Percentiles rank a stretch among this genome's conserved stretches.
These are phyloP conservation scores for Sporisorium reilianum DNA, from an alignment of 1,284 basidiomycete species.

Conservation along the genomic window DNA sequence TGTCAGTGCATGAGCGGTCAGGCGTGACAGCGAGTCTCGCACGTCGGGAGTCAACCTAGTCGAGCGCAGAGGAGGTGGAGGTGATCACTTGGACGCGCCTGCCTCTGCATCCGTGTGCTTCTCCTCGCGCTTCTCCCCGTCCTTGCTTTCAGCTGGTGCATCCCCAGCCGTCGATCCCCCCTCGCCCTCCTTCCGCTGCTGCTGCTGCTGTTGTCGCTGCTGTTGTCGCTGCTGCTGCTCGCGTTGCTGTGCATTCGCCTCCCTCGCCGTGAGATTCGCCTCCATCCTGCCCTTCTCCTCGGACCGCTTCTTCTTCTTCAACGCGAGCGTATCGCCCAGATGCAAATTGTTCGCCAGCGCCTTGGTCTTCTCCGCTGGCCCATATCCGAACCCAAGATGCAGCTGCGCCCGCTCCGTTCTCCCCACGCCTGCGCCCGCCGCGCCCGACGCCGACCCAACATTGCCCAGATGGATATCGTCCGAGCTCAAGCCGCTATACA, in stretches of 20 bases:
- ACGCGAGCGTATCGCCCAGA: constrained; percentile 29
- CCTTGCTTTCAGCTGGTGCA: not conserved
- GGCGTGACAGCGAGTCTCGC: too few relatives aligned
- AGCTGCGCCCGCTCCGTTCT: constrained; percentile 34
- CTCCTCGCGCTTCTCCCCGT: not conserved
- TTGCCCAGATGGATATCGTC: constrained; percentile 20
- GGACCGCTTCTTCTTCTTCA: constrained; percentile 42
- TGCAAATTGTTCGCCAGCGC: constrained; percentile 53
- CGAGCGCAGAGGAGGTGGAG: too few relatives aligned
- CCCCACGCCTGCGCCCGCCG: not conserved
- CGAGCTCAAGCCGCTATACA: constrained; percentile 56
- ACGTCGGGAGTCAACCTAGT: too few relatives aligned
- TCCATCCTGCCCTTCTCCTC: constrained; percentile 6
- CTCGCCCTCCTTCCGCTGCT: not conserved
- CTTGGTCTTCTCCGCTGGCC: constrained; percentile 48
- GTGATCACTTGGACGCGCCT: not conserved
- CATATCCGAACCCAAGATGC: constrained; percentile 47
- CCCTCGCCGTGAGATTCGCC: not conserved
- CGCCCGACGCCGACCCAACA: not conserved
- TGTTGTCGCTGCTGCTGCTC: constrained; percentile 3
- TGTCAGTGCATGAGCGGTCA: too few relatives aligned
- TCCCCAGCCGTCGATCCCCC: not conserved
- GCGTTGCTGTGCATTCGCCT: not conserved
- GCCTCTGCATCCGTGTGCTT: not conserved
- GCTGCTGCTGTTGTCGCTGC: constrained; percentile 4